Evolutionary conservation across 108 stramenopile species (phyloP), one percentile per base, ranked within the genome.

Genomic region (Nannochloropsis oceanica): DNA sequence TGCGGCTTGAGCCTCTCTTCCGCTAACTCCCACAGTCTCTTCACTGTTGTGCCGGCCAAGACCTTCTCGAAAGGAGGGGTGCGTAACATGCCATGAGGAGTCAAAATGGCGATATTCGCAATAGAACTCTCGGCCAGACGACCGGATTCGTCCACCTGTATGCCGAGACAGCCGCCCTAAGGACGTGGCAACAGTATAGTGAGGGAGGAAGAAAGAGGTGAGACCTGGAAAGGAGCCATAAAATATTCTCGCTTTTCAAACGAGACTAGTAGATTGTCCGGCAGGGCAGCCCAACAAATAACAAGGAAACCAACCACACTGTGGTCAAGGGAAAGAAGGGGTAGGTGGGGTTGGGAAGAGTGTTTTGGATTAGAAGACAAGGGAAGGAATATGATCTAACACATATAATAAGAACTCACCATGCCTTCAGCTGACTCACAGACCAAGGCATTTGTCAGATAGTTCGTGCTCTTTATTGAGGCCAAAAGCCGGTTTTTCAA

Each of bases 91-190:
- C 73, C 88, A 0, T 50, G 43, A 22, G 25, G 73, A 43, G 85
- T 84, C 22, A 88, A 81, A 27, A 88, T 84, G 44, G 84, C 84
- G n/a, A 88, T 80, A 44, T 88, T 88, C 12, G 79, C 88, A 27
- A 85, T 88, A 84, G 79, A 80, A 20, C 85, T 85, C 59, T 88
- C 88, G 8, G 81, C 84, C 27, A 88, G 79, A 42, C 80, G 46
- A 11, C 88, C 88, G 8, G 26, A 80, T 5, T 14, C 43, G 80
- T 88, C 85, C 26, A 84, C 44, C 82, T 44, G 82, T 46, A 87
- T 87, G 24, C 86, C 86, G 14, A 83, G 42, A 27, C 79, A 22
- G 25, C 86, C 86, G 24, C 86, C 86, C 43, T 87, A 73, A 5
- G 1, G 34, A 3, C 34, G 34, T 34, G 34, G 34, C 2, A 34